phyloP scores from a whole-genome alignment of 2,329 filamentous ascomycete species.

The Xylariaceae sp. region DNA sequence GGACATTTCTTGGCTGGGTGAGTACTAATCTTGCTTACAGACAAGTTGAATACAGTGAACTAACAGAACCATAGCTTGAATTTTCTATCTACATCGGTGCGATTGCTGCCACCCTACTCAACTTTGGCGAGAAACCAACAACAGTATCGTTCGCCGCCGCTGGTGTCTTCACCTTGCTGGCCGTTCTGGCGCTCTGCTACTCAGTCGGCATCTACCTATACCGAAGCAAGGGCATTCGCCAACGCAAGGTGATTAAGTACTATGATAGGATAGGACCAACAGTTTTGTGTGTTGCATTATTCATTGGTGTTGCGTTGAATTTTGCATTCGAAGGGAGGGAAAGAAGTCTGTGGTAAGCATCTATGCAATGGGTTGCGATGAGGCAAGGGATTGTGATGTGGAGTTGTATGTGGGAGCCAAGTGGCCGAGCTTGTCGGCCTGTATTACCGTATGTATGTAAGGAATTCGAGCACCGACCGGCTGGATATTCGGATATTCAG shows the following conservation, averaged over 20 bases:
- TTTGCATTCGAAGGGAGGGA: conserved; percentile 79
- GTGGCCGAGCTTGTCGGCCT: background rate
- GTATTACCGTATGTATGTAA: too few relatives aligned
- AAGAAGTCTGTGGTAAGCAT: conserved; percentile 57
- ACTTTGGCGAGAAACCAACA: conserved; percentile 71
- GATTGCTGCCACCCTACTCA: conserved; percentile 82
- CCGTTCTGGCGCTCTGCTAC: conserved; percentile 80
- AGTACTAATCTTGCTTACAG: conserved; percentile 42
- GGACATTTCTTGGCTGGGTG: conserved; percentile 94
- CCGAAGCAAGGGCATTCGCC: conserved; percentile 84
- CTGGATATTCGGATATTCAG: conserved; percentile 1
- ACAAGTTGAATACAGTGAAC: background rate
- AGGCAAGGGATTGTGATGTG: background rate
- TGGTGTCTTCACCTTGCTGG: conserved; percentile 82
- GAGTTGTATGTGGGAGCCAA: background rate
- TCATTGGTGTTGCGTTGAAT: conserved; percentile 78
- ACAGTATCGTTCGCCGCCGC: conserved; percentile 70
- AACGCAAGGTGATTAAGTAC: conserved; percentile 83
- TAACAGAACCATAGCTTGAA: conserved; percentile 68
- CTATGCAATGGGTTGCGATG: background rate
- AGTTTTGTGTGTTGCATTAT: conserved; percentile 73
- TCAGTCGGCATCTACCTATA: conserved; percentile 85
- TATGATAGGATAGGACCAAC: conserved; percentile 90
- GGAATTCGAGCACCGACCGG: too few relatives aligned
- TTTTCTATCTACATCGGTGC: conserved; percentile 94